Evolutionary conservation across 1,284 basidiomycete species (phyloP).

Genomic region (Abortiporus biennis): DNA sequence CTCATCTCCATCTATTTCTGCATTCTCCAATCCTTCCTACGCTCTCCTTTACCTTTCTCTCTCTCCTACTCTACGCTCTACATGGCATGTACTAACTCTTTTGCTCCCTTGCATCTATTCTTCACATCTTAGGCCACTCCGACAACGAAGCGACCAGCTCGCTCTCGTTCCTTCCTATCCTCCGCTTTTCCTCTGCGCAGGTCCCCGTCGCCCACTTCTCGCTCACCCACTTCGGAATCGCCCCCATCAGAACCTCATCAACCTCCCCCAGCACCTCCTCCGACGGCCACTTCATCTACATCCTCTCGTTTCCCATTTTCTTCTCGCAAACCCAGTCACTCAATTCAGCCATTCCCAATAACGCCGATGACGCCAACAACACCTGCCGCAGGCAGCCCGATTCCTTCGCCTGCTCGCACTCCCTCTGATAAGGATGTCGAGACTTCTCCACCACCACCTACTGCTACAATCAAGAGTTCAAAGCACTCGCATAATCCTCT

Average conservation of each 20-base stretch:
- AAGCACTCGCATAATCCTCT: slow-evolving; percentile 60
- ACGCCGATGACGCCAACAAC: slow-evolving; percentile 15
- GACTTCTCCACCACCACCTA: slow-evolving; percentile 9
- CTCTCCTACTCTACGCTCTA: neutral
- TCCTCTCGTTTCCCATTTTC: slow-evolving; percentile 19
- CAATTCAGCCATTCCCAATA: no score
- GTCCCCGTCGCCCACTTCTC: slow-evolving; percentile 21
- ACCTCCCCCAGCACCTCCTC: slow-evolving; percentile 11
- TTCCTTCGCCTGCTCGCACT: slow-evolving; percentile 17
- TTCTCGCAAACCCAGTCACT: slow-evolving; percentile 18
- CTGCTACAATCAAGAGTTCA: slow-evolving; percentile 15
- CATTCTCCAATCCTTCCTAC: neutral
- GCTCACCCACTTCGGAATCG: slow-evolving; percentile 8
- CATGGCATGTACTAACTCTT: neutral
- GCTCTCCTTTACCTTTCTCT: neutral
- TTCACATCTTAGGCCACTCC: slow-evolving; percentile 14
- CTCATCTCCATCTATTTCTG: neutral
- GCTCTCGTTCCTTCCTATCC: slow-evolving; percentile 21
- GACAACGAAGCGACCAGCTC: slow-evolving; percentile 21
- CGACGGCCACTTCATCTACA: slow-evolving; percentile 10
- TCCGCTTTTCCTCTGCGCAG: slow-evolving; percentile 19
- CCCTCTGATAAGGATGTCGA: slow-evolving; percentile 9
- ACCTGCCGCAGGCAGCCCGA: slow-evolving; percentile 17
- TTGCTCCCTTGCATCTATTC: slow-evolving; percentile 11
- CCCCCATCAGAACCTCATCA: no score